Conservation (phyloP, 495 filamentous ascomycete species). For the Xylaria longipes region DNA sequence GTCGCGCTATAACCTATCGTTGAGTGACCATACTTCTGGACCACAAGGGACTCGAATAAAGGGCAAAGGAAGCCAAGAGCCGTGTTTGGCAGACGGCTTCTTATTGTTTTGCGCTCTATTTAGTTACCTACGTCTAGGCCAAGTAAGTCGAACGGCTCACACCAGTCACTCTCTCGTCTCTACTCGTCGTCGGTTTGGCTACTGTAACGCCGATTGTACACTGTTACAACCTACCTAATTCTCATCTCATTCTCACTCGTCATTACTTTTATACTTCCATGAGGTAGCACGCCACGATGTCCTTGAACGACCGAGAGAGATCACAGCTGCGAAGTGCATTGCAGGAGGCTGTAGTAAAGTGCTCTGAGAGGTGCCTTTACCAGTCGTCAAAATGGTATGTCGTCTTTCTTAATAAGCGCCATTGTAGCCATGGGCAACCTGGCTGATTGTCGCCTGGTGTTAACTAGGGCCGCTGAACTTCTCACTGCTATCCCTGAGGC, state of each 20-base stretch:
- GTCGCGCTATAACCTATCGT: not conserved
- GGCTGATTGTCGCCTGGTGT: constrained; percentile 22
- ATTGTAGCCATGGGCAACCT: not conserved
- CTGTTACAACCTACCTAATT: not conserved
- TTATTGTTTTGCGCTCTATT: not conserved
- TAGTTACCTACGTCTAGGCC: not conserved
- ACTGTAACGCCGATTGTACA: not conserved
- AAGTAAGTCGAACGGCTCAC: not conserved
- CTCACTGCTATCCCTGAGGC: constrained; percentile 74
- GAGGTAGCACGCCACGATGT: constrained; percentile 35
- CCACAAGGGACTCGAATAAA: too few species aligned
- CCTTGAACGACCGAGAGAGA: constrained; percentile 55
- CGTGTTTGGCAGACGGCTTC: too few species aligned
- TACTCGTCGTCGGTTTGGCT: not conserved
- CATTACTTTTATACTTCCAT: not conserved
- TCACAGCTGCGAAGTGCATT: constrained; percentile 65
- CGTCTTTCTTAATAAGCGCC: not conserved
- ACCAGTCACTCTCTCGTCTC: not conserved
- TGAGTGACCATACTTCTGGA: too few species aligned
- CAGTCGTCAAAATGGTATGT: constrained; percentile 94
- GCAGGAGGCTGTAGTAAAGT: constrained; percentile 84
- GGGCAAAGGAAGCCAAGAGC: too few species aligned
- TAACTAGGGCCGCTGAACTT: constrained; percentile 87
- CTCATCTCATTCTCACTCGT: not conserved
- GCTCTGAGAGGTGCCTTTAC: constrained; percentile 93